Percentiles rank a stretch among this genome's conserved stretches.
These are phyloP conservation scores for Piper betle DNA, from an alignment of 164 flowering plant genomes.

Conservation along the genomic window DNA sequence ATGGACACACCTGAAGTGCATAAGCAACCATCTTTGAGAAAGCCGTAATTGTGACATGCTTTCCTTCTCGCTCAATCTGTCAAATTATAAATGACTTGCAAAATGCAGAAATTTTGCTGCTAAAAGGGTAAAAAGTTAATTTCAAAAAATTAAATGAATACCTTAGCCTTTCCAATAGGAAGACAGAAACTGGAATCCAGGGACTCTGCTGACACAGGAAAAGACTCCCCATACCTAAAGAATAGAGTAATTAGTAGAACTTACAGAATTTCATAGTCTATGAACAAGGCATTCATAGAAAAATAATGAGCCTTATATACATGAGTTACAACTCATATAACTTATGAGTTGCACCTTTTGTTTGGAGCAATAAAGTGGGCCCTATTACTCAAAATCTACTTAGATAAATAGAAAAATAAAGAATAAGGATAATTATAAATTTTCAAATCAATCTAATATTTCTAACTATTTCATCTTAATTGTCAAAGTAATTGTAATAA, in stretches of 20 bases:
- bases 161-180: conserved; percentile 95
- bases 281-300: background rate
- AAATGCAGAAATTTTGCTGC: background rate
- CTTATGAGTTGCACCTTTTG: too few relatives aligned
- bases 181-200: conserved; percentile 81
- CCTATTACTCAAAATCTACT: too few relatives aligned
- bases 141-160: conserved; percentile 7
- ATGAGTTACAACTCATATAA: too few relatives aligned
- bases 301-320: background rate
- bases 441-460: too few relatives aligned
- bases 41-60: conserved; percentile 76
- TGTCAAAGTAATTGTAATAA: too few relatives aligned
- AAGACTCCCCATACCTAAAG: conserved; percentile 81
- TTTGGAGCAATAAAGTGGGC: too few relatives aligned
- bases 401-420: too few relatives aligned
- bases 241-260: conserved; percentile 1
- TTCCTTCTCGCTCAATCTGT: conserved; percentile 85
- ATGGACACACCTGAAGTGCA: conserved; percentile 62
- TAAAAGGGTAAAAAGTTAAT: background rate
- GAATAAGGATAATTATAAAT: too few relatives aligned
- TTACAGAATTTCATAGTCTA: too few relatives aligned
- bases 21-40: conserved; percentile 90
- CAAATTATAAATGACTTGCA: background rate
- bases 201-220: conserved; percentile 76
- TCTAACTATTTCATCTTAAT: too few relatives aligned